Base-by-base conservation (phyloP, 306 rosid species). In the Senna siamea region DNA sequence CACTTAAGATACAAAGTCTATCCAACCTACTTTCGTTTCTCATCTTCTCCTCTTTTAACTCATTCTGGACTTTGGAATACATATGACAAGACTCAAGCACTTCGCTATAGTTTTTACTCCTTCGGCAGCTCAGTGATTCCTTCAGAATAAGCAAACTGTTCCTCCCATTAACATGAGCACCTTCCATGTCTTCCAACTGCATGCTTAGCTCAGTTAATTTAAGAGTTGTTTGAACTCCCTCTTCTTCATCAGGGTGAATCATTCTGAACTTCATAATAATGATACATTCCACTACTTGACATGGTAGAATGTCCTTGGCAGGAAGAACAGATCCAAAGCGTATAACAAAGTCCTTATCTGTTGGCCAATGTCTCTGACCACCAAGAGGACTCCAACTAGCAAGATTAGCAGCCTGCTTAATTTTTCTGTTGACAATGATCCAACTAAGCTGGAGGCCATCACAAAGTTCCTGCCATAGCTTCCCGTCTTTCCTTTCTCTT, bases 311-410 rank as follows among this genome's bases (percentile, higher is more conserved):
- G 85, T 87, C 92, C 68, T 77, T 87, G 1, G 96, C 97, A 1
- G 98, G 87, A 30, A 93, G 89, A 74, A 93, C 79, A 7, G 98
- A 93, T 47, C 96, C 97, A 9, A 93, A 93, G 7, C 97, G 95
- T 26, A 93, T 80, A 48, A 89, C 87, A 32, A 90, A 90, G 60
- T 90, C 97, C 75, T 80, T 85, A 60, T 93, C 98, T 0, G 97
- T 93, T 1, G 98, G 98, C 98, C 98, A 93, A 75, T 93, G 96
- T 68, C 98, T 83, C 55, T 87, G 96, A 67, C 97, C 98, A 6
- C 93, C 93, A 10, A 93, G 83, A 72, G 98, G 95, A 65, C 87
- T 82, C 96, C 98, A 93, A 80, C 98, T 86, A 44, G 98, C 89
- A 71, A 93, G 93, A 85, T 90, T 93, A 9, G 93, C 98, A 46